Percentiles rank a stretch among this genome's conserved stretches.
Conservation (phyloP, 306 rosid species). For the Begonia loranthoides region DNA sequence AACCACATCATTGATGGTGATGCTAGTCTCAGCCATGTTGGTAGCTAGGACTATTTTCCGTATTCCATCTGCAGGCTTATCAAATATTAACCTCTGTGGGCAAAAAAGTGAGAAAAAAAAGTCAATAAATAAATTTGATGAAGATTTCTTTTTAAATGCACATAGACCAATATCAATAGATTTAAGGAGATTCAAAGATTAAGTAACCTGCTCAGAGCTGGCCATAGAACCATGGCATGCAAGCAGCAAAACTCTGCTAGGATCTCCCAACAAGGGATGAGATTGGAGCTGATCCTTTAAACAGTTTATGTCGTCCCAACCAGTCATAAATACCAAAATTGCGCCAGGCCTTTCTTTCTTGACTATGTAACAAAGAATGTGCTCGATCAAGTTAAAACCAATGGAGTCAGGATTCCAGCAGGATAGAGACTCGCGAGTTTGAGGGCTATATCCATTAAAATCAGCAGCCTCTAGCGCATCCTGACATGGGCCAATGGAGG, state of each 20-base stretch:
- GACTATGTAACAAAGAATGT: slow-evolving; percentile 30
- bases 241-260: slow-evolving; percentile 37
- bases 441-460: slow-evolving; percentile 22
- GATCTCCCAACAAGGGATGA: slow-evolving; percentile 46
- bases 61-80: slow-evolving; percentile 36
- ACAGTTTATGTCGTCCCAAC: slow-evolving; percentile 52
- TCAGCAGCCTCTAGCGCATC: slow-evolving; percentile 36
- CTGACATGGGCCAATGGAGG: slow-evolving; percentile 13
- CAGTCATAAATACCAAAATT: slow-evolving; percentile 47
- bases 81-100: slow-evolving; percentile 38
- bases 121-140: not conserved
- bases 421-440: slow-evolving; percentile 29
- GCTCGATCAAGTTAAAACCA: slow-evolving; percentile 46
- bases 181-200: not conserved
- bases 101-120: slow-evolving; percentile 5
- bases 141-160: slow-evolving; percentile 1
- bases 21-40: slow-evolving; percentile 58
- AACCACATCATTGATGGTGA: slow-evolving; percentile 49
- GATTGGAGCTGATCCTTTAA: slow-evolving; percentile 43
- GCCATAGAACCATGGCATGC: slow-evolving; percentile 62
- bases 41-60: slow-evolving; percentile 54
- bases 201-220: slow-evolving; percentile 36
- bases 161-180: not conserved
- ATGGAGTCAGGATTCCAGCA: slow-evolving; percentile 49
- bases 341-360: slow-evolving; percentile 41